Percentiles rank a stretch among this genome's conserved stretches.
Evolutionary conservation across 441 rosid species (phyloP).

Genomic region (Euphorbia schlechtendalii): DNA sequence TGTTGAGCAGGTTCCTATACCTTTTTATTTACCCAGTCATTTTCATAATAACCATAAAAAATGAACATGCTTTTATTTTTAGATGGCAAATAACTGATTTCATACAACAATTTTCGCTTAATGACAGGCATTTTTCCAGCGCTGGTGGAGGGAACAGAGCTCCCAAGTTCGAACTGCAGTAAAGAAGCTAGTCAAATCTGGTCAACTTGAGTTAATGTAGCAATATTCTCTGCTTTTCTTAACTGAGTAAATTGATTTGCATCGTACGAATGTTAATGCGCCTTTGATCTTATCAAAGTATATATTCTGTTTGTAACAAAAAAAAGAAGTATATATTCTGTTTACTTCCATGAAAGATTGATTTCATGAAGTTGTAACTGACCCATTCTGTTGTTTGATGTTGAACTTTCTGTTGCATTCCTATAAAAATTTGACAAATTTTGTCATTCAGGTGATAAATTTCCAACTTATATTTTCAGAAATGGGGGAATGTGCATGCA

Average conservation of each 20-base stretch:
- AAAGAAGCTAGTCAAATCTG: conserved; percentile 58
- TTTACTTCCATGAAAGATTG: conserved; percentile 1
- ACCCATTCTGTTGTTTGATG: conserved; percentile 11
- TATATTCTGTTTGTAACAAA: conserved; percentile 4
- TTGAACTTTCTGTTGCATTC: background rate
- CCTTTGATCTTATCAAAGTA: background rate
- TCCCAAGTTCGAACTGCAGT: conserved; percentile 44
- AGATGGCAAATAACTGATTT: background rate
- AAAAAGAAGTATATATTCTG: too few relatives aligned
- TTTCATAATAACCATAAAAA: background rate
- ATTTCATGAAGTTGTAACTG: conserved; percentile 3
- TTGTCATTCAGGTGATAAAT: conserved; percentile 11
- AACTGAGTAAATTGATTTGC: background rate
- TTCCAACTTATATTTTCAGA: conserved; percentile 35
- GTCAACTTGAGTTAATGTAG: conserved; percentile 95
- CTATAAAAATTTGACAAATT: background rate
- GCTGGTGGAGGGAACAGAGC: conserved; percentile 97
- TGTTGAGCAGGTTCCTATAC: conserved; percentile 58
- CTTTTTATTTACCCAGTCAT: background rate
- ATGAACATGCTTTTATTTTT: background rate
- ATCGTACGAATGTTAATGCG: background rate
- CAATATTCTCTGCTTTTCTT: background rate
- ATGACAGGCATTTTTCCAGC: conserved; percentile 89
- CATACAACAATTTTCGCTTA: background rate
- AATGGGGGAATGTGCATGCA: conserved; percentile 99